These are phyloP conservation scores for Spathaspora hagerdaliae DNA, from an alignment of 805 yeast genomes.

Conservation along the genomic window DNA sequence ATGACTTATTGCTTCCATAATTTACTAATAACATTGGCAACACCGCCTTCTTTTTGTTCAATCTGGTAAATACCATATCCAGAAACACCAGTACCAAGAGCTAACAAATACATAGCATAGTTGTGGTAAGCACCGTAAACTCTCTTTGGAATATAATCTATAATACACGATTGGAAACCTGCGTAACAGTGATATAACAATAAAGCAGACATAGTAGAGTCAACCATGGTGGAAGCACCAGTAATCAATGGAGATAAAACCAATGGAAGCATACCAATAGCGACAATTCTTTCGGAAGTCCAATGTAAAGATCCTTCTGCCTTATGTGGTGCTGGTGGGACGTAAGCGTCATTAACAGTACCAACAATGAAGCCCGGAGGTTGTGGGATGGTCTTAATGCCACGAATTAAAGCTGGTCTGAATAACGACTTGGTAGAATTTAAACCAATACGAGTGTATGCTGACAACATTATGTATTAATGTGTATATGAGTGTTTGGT, in stretches of 20 bases:
- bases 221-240: conserved; percentile 49
- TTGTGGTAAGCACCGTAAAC: conserved; percentile 65
- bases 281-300: conserved; percentile 63
- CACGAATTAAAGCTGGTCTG: conserved; percentile 23
- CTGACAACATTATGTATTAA: conserved; percentile 15
- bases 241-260: conserved; percentile 57
- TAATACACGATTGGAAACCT: conserved; percentile 75
- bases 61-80: conserved; percentile 69
- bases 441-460: conserved; percentile 27
- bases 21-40: conserved; percentile 45
- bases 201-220: conserved; percentile 52
- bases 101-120: conserved; percentile 54
- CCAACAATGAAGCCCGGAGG: conserved; percentile 76
- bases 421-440: conserved; percentile 8
- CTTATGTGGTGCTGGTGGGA: conserved; percentile 52
- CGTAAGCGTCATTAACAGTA: conserved; percentile 67
- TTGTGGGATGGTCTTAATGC: conserved; percentile 51
- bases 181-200: conserved; percentile 62
- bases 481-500: not conserved
- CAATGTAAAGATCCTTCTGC: conserved; percentile 71
- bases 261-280: conserved; percentile 62
- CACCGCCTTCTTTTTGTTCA: conserved; percentile 65
- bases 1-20: conserved; percentile 31
- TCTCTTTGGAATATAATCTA: conserved; percentile 73
- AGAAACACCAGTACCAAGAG: conserved; percentile 60